Conservation (phyloP, 306 rosid genomes). For the Erythrophleum fordii region DNA sequence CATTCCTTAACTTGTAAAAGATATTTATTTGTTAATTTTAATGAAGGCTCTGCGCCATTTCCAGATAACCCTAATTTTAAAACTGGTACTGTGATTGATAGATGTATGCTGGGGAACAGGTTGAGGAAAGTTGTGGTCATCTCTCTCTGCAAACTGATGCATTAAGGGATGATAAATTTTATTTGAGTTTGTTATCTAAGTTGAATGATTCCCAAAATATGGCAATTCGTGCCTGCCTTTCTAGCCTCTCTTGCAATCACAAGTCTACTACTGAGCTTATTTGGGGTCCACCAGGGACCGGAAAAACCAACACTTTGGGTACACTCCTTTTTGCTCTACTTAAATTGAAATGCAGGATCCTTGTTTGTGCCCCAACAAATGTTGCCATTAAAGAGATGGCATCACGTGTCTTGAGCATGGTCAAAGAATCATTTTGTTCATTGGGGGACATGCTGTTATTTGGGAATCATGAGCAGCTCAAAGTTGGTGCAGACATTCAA, state of each 20-base stretch:
- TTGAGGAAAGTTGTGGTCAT: conserved; percentile 12
- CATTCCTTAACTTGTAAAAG: neutral
- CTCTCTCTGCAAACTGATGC: neutral
- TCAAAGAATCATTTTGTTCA: conserved; percentile 42
- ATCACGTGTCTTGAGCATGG: conserved; percentile 43
- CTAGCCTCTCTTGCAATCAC: conserved; percentile 32
- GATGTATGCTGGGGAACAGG: conserved; percentile 42
- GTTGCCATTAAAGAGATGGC: conserved; percentile 64
- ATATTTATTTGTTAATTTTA: neutral
- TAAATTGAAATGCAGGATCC: conserved; percentile 50
- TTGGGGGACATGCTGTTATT: too few relatives aligned
- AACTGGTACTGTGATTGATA: neutral
- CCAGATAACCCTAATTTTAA: neutral
- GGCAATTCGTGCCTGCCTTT: conserved; percentile 56
- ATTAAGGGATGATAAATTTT: too few relatives aligned
- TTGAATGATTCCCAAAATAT: conserved; percentile 59
- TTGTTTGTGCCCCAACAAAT: conserved; percentile 71
- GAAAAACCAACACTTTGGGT: conserved; percentile 63
- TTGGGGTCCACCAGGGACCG: conserved; percentile 91
- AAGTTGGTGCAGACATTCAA: too few relatives aligned
- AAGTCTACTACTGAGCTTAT: conserved; percentile 50
- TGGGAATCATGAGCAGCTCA: too few relatives aligned
- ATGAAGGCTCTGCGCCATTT: neutral
- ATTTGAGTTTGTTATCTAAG: neutral
- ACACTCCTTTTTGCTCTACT: conserved; percentile 50